Conservation (phyloP, 371 early-diverging fungal genomes). For the Conidiobolus incongruus region DNA sequence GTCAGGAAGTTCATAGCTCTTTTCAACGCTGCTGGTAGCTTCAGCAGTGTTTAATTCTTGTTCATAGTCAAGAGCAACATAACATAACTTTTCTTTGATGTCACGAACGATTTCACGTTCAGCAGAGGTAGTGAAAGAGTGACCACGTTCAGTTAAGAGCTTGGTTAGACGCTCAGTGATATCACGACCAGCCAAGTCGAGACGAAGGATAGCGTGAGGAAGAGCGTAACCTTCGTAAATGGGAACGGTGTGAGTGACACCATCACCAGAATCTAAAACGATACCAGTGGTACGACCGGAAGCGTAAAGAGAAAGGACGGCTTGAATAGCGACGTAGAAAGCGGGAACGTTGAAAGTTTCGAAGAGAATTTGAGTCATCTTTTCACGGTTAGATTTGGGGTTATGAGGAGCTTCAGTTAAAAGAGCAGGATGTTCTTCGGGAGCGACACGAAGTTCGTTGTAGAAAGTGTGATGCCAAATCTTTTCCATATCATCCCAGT, state of each 20-base stretch:
- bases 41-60: constrained; percentile 95
- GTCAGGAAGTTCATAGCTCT: constrained; percentile 98
- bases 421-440: constrained; percentile 95
- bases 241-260: constrained; percentile 99
- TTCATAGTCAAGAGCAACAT: constrained; percentile 96
- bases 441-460: constrained; percentile 69
- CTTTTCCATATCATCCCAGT: constrained; percentile 99
- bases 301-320: constrained; percentile 92
- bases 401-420: constrained; percentile 99
- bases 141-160: constrained; percentile 97
- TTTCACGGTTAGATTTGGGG: constrained; percentile 99
- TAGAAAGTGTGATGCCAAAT: constrained; percentile 99
- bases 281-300: constrained; percentile 99
- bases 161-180: constrained; percentile 94
- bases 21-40: constrained; percentile 80
- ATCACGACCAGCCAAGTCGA: constrained; percentile 91
- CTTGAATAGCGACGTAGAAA: constrained; percentile 99
- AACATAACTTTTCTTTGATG: constrained; percentile 99
- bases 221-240: constrained; percentile 99
- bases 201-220: constrained; percentile 95
- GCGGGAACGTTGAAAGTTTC: constrained; percentile 98
- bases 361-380: constrained; percentile 99
- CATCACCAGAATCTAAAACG: constrained; percentile 99
- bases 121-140: constrained; percentile 97
- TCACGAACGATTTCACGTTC: constrained; percentile 99